A percentile compares a stretch with the other conserved stretches of the same genome.
Evolutionary conservation across 495 filamentous ascomycete genomes (phyloP).

Genomic region (Viridothelium virens): DNA sequence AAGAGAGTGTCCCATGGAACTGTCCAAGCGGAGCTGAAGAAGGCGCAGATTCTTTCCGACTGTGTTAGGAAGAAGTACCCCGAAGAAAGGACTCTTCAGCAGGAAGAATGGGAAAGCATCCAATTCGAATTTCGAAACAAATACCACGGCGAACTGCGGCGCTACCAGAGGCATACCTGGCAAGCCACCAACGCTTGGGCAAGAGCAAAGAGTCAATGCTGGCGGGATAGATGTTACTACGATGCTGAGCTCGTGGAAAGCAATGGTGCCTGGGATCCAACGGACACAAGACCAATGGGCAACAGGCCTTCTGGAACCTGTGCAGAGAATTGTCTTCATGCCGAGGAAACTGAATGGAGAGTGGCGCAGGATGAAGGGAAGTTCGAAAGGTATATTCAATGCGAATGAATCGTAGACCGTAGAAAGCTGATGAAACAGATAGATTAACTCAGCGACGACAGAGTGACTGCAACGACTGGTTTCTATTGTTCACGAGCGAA

Average conservation of each 20-base stretch:
- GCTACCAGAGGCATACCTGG: background rate
- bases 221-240: conserved; percentile 7
- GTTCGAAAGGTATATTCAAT: background rate
- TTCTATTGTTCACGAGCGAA: background rate
- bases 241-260: background rate
- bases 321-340: background rate
- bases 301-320: background rate
- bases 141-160: background rate
- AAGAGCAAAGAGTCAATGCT: background rate
- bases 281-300: background rate
- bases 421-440: background rate
- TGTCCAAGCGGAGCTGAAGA: background rate
- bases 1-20: background rate
- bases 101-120: background rate
- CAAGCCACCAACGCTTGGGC: conserved; percentile 1
- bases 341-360: background rate
- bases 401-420: background rate
- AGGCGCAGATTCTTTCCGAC: background rate
- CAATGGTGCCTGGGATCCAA: background rate
- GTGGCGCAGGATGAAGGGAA: background rate
- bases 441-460: background rate
- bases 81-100: background rate
- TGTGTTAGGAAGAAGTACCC: background rate
- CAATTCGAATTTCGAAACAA: background rate
- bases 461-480: background rate